Percentiles rank a stretch among this genome's conserved stretches.
These are phyloP conservation scores for Fremontodendron californicum DNA, from an alignment of 345 rosid genomes.

Conservation along the genomic window DNA sequence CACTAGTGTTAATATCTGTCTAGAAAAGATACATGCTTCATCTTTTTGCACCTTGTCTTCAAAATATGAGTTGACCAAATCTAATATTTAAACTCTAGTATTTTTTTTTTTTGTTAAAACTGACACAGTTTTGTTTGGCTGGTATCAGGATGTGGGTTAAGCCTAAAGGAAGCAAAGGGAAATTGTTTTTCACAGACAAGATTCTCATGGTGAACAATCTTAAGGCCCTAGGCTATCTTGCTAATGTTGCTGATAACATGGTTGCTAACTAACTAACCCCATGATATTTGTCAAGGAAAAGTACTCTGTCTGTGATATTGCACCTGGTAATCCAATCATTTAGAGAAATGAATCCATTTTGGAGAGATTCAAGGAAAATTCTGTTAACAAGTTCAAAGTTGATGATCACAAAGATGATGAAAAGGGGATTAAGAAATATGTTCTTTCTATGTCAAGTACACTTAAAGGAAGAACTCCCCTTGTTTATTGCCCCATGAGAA, in stretches of 20 bases:
- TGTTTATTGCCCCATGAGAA: neutral
- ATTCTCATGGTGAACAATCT: constrained; percentile 13
- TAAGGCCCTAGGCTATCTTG: neutral
- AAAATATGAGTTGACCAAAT: neutral
- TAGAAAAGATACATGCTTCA: neutral
- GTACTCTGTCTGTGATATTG: neutral
- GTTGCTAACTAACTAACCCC: constrained; percentile 21
- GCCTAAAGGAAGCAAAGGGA: neutral
- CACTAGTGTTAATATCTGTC: neutral
- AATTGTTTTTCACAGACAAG: neutral
- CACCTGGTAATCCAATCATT: constrained; percentile 1
- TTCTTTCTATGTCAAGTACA: neutral
- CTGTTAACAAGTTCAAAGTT: neutral
- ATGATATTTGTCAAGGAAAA: neutral
- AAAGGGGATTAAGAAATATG: neutral
- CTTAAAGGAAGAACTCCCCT: neutral
- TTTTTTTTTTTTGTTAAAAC: neutral
- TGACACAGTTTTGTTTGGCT: neutral
- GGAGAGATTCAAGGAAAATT: constrained; percentile 8
- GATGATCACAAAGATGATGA: neutral
- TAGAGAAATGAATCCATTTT: neutral
- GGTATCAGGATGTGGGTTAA: constrained; percentile 35
- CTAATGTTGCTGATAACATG: neutral
- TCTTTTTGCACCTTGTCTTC: neutral
- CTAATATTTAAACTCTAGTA: neutral